Conservation (phyloP, 306 rosid genomes). For the Senna siamea region DNA sequence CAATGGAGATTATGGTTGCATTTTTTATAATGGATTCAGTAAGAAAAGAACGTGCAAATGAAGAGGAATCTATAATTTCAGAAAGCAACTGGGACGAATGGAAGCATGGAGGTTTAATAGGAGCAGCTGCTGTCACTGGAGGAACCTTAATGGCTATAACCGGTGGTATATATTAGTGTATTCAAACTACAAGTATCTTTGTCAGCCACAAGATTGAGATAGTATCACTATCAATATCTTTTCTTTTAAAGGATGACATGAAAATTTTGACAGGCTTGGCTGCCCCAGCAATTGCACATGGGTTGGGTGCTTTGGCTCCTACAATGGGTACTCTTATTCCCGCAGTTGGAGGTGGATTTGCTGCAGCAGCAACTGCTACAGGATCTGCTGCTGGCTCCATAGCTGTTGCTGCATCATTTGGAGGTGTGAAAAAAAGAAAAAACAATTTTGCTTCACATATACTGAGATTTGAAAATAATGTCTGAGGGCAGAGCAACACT, state of each 20-base stretch:
- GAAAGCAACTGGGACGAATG: constrained; percentile 70
- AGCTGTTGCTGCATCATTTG: constrained; percentile 97
- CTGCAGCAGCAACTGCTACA: constrained; percentile 94
- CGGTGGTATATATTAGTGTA: constrained; percentile 65
- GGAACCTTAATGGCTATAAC: constrained; percentile 91
- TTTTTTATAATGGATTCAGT: constrained; percentile 70
- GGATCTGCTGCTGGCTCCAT: constrained; percentile 90
- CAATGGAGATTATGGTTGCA: constrained; percentile 88
- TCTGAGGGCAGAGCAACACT: too few relatives aligned
- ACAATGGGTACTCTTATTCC: constrained; percentile 81
- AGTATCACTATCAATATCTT: constrained; percentile 15
- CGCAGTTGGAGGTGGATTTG: constrained; percentile 80
- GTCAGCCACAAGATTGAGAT: constrained; percentile 28
- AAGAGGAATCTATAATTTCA: constrained; percentile 48
- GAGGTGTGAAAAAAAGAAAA: constrained; percentile 63
- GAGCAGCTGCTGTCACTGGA: constrained; percentile 96
- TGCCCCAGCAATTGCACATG: constrained; percentile 98
- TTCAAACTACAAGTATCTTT: constrained; percentile 18
- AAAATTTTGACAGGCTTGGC: constrained; percentile 72
- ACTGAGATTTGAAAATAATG: background rate
- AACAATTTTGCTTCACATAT: constrained; percentile 24
- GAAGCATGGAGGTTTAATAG: constrained; percentile 91
- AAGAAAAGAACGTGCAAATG: constrained; percentile 46
- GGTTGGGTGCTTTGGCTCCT: constrained; percentile 94
- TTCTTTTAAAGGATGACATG: constrained; percentile 31